phyloP scores from a whole-genome alignment of 2,329 filamentous ascomycete species.

The Coleophoma cylindrospora region DNA sequence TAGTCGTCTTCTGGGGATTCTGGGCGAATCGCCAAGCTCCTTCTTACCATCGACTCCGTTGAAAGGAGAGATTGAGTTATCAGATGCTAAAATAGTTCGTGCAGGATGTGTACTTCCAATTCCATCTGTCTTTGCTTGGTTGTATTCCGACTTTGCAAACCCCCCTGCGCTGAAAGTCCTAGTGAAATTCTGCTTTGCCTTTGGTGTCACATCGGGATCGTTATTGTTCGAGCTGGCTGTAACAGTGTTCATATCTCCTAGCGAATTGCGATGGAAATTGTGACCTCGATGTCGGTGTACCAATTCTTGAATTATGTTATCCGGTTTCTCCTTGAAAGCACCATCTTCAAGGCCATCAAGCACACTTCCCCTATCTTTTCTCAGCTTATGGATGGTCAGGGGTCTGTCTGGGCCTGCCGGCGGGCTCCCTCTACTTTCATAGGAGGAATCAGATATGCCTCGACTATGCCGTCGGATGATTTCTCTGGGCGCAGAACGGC shows the following conservation, averaged over 20 bases:
- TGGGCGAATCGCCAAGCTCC: not conserved
- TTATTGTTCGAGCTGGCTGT: not conserved
- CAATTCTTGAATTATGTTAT: slow-evolving; percentile 5
- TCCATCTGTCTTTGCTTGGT: slow-evolving; percentile 2
- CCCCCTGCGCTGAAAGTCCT: slow-evolving; percentile 18
- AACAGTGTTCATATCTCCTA: too few relatives aligned
- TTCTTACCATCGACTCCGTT: not conserved
- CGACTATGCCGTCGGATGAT: slow-evolving; percentile 14
- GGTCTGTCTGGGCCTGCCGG: slow-evolving; percentile 18
- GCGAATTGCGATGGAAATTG: too few relatives aligned
- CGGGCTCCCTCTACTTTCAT: slow-evolving; percentile 21
- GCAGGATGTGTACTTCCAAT: too few relatives aligned
- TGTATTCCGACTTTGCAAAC: slow-evolving; percentile 20
- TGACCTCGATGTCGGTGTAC: slow-evolving; percentile 4
- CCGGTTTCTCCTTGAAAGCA: not conserved
- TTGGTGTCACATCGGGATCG: slow-evolving; percentile 21
- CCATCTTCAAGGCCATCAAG: slow-evolving; percentile 10
- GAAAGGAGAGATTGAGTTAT: not conserved
- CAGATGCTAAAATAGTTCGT: not conserved
- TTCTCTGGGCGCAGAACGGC: slow-evolving; percentile 16
- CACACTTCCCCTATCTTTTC: slow-evolving; percentile 13
- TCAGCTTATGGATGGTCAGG: slow-evolving; percentile 23
- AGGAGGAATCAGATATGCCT: slow-evolving; percentile 12
- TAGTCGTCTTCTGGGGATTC: slow-evolving; percentile 14
- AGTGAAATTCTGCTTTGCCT: slow-evolving; percentile 11